Percentiles rank a stretch among this genome's conserved stretches.
Evolutionary conservation across 495 filamentous ascomycete genomes (phyloP).

Genomic region (Podospora pseudoanserina): DNA sequence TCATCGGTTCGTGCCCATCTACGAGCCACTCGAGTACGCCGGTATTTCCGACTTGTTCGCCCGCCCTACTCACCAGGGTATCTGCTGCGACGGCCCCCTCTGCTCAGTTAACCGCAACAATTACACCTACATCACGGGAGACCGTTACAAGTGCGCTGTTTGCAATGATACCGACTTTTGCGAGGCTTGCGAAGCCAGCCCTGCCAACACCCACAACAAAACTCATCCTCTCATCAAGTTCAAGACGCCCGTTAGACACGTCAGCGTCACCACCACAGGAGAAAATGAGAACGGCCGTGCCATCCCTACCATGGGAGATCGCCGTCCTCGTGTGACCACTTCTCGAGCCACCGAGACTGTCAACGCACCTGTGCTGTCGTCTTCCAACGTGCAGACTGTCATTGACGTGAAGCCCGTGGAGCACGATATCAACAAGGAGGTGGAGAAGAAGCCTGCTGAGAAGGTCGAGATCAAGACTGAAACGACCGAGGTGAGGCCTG

Average conservation of each 20-base stretch:
- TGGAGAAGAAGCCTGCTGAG: conserved; percentile 21
- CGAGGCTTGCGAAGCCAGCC: conserved; percentile 85
- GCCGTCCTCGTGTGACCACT: conserved; percentile 31
- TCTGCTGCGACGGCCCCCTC: conserved; percentile 93
- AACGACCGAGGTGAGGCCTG: conserved; percentile 22
- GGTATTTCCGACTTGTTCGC: conserved; percentile 32
- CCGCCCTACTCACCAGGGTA: conserved; percentile 66
- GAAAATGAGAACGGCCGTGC: conserved; percentile 63
- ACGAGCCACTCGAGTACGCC: conserved; percentile 65
- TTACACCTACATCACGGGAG: conserved; percentile 71
- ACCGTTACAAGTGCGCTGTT: conserved; percentile 95
- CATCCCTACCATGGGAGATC: conserved; percentile 67
- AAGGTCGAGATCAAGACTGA: conserved; percentile 29
- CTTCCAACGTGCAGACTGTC: conserved; percentile 66
- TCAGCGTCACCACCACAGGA: conserved; percentile 78
- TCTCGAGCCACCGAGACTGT: conserved; percentile 52
- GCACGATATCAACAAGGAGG: conserved; percentile 29
- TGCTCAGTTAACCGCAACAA: conserved; percentile 58
- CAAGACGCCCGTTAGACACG: conserved; percentile 87
- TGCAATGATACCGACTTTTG: conserved; percentile 97
- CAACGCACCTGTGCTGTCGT: conserved; percentile 51
- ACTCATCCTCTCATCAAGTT: conserved; percentile 97
- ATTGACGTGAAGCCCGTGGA: conserved; percentile 65
- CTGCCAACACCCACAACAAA: conserved; percentile 79
- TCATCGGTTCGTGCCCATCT: conserved; percentile 89